Percentiles rank a stretch among this genome's conserved stretches.
Evolutionary conservation across 1,284 basidiomycete genomes (phyloP).

Genomic region (Irpex lacteus): DNA sequence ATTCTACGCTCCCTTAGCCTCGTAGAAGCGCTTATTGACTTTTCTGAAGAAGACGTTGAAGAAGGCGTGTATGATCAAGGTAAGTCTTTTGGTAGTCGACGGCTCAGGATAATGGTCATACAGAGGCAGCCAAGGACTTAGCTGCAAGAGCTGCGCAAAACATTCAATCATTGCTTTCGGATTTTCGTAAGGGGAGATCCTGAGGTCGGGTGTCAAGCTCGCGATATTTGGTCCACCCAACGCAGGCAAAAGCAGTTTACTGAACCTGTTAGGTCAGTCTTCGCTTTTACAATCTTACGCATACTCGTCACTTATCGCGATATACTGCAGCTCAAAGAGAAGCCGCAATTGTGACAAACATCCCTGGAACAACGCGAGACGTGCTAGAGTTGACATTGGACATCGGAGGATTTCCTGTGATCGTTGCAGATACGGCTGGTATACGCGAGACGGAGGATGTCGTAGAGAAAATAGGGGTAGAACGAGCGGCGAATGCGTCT

Average conservation of each 20-base stretch:
- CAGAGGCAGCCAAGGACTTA: slow-evolving; percentile 39
- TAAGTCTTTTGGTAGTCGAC: slow-evolving; percentile 20
- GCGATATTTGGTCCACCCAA: slow-evolving; percentile 91
- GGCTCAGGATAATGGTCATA: background rate
- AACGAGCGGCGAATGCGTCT: slow-evolving; percentile 65
- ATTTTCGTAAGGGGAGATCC: slow-evolving; percentile 78
- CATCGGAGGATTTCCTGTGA: slow-evolving; percentile 80
- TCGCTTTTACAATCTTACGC: background rate
- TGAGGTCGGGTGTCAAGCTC: slow-evolving; percentile 77
- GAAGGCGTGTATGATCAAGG: slow-evolving; percentile 70
- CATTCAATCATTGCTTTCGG: slow-evolving; percentile 58
- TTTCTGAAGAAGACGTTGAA: slow-evolving; percentile 87
- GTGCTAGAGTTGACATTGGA: slow-evolving; percentile 82
- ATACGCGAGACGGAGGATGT: slow-evolving; percentile 68
- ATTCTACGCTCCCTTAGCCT: slow-evolving; percentile 73
- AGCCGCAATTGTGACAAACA: slow-evolving; percentile 83
- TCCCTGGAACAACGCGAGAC: slow-evolving; percentile 88
- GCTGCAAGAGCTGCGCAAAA: slow-evolving; percentile 37
- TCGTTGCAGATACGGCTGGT: slow-evolving; percentile 84
- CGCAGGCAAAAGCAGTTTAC: slow-evolving; percentile 82
- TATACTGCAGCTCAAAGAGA: slow-evolving; percentile 60
- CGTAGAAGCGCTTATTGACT: slow-evolving; percentile 88
- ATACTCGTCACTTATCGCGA: background rate
- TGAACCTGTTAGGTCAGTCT: slow-evolving; percentile 75
- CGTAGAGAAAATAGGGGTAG: slow-evolving; percentile 82